Evolutionary conservation across 495 filamentous ascomycete species (phyloP).

Genomic region (Peziza echinospora): DNA sequence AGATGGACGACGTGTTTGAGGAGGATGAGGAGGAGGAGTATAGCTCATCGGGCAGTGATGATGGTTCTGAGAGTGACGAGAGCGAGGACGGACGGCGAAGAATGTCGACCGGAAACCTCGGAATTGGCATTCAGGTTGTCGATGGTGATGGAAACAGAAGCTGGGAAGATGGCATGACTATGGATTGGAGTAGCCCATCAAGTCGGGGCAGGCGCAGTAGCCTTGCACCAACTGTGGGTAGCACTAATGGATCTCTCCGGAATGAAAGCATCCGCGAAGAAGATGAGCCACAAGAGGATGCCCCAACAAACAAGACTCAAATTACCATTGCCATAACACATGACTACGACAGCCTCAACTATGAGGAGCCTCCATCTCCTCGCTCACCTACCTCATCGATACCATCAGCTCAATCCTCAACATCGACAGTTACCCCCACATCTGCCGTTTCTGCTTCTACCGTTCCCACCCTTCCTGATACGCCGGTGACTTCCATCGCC

Average conservation of each 20-base stretch:
- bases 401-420: slow-evolving; percentile 13
- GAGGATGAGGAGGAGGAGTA: slow-evolving; percentile 57
- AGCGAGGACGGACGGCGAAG: slow-evolving; percentile 17
- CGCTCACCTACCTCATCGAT: slow-evolving; percentile 13
- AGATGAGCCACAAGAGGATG: background rate
- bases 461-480: slow-evolving; percentile 5
- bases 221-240: background rate
- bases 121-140: slow-evolving; percentile 31
- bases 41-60: slow-evolving; percentile 21
- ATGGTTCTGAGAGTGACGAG: slow-evolving; percentile 23
- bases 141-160: slow-evolving; percentile 20
- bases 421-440: slow-evolving; percentile 8
- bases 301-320: background rate
- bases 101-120: slow-evolving; percentile 22
- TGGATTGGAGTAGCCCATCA: slow-evolving; percentile 9
- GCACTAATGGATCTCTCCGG: background rate
- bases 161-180: slow-evolving; percentile 14
- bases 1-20: slow-evolving; percentile 68
- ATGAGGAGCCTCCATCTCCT: slow-evolving; percentile 7
- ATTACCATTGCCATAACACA: slow-evolving; percentile 1
- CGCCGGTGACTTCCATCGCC: slow-evolving; percentile 6
- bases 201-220: background rate
- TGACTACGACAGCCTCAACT: slow-evolving; percentile 4
- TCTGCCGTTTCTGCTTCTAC: background rate
- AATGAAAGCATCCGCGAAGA: background rate